phyloP scores from a whole-genome alignment of 345 rosid genomes.

The Syzygium oleosum region DNA sequence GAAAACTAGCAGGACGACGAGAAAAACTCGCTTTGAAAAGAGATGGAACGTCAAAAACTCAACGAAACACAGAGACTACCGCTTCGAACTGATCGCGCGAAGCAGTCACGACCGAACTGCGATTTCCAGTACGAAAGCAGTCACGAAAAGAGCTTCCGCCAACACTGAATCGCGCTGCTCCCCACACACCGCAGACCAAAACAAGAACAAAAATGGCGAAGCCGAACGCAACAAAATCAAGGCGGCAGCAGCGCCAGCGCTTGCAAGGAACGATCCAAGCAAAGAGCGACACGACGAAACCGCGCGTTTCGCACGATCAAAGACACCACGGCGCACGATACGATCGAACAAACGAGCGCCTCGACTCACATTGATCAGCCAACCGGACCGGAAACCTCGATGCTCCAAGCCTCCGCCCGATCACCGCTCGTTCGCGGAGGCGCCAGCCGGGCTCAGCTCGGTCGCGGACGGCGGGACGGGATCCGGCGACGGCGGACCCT shows the following conservation, averaged over 20 bases:
- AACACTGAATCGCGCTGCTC: neutral
- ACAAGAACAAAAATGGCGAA: neutral
- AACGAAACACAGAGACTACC: neutral
- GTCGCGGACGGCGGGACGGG: neutral
- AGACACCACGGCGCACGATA: neutral
- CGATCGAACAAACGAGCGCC: neutral
- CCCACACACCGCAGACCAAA: neutral
- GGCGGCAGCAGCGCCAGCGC: neutral
- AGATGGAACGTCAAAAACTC: neutral
- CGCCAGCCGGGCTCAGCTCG: neutral
- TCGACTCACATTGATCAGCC: neutral
- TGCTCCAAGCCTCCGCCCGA: neutral
- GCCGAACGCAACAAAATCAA: neutral
- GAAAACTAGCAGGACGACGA: neutral
- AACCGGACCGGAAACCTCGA: neutral
- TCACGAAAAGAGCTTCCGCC: neutral
- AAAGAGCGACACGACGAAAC: neutral
- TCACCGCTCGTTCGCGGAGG: neutral
- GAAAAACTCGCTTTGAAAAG: neutral
- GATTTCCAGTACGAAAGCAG: neutral
- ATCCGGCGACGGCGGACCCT: neutral
- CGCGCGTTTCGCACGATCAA: neutral
- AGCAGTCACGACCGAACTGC: neutral
- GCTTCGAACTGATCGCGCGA: neutral
- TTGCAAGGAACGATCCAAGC: neutral